Evolutionary conservation across 2,329 filamentous ascomycete species (phyloP), one percentile per base, ranked within the genome.

Genomic region (Talaromyces pinophilus): DNA sequence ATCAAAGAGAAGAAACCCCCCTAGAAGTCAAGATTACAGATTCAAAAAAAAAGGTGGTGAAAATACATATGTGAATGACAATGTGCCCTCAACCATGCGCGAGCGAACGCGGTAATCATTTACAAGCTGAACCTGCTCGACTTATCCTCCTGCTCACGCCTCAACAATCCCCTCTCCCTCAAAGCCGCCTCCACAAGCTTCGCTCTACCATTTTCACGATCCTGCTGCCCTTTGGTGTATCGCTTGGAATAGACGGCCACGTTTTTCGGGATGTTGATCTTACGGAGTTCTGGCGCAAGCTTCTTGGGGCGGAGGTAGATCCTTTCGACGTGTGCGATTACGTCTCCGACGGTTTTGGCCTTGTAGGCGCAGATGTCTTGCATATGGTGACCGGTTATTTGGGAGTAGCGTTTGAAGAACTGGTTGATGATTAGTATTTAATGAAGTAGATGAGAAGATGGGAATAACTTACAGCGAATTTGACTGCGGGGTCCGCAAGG

Each of bases 381-480:
- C 70, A 97, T 83, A 67, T 87, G 86, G 68, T 88, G 86, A 68
- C 92, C 92, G n/a, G 90, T 93, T 67, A 96, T 83, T 76, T 95
- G 91, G 76, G 90, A 87, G 68, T 93, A 82, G 67, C 92, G 89
- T 81, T 97, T 96, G 73, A 89, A 82, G 70, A 95, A 84, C 93
- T 97, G 71, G 30, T 38, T 25, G 38, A 17, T n/a, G 5, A 30
- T 65, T 25, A 66, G 33, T 50, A 38, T 57, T 35, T 40, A 2
- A 2, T 5, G 3, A 22, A 15, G 33, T 57, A n/a, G 19, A 30
- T 33, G 22, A 46, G 15, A 19, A 8, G 10, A 33, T 46, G 35
- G 1, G 3, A 33, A 46, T n/a, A 19, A 84, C 89, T 70, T 85
- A 95, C 92, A 66, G 88, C 87, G 81, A 95, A 93, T 75, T 91